These are phyloP conservation scores for Ambrosiella xylebori DNA, from an alignment of 2,329 filamentous ascomycete genomes.

Conservation along the genomic window DNA sequence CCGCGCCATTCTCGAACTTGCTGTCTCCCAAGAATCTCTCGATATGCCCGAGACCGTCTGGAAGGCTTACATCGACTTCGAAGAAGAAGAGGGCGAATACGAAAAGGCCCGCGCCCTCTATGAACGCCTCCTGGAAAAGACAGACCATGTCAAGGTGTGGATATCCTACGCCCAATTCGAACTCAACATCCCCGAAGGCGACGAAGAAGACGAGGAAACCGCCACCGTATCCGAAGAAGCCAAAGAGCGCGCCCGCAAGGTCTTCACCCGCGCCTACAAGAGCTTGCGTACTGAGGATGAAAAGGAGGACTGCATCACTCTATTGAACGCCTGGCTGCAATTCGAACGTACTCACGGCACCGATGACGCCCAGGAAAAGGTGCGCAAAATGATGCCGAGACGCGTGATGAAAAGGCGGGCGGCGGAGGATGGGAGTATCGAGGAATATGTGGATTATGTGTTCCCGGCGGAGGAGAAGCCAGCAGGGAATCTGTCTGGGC, in stretches of 20 bases:
- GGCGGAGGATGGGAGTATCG: constrained; percentile 81
- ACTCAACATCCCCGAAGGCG: constrained; percentile 73
- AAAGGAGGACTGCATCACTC: constrained; percentile 81
- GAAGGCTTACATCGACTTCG: constrained; percentile 98
- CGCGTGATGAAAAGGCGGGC: constrained; percentile 82
- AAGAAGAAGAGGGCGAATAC: constrained; percentile 88
- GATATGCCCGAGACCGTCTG: constrained; percentile 97
- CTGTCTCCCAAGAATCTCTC: constrained; percentile 61
- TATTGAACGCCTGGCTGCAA: constrained; percentile 80
- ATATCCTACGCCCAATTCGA: constrained; percentile 98
- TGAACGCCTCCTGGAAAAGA: constrained; percentile 80
- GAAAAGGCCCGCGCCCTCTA: constrained; percentile 67
- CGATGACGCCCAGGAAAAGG: constrained; percentile 56
- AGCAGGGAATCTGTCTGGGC: constrained; percentile 63
- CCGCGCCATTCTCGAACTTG: constrained; percentile 82
- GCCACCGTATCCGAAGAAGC: constrained; percentile 63
- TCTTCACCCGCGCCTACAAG: constrained; percentile 76
- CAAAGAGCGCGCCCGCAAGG: constrained; percentile 60
- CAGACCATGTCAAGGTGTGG: constrained; percentile 99
- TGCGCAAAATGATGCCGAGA: constrained; percentile 86
- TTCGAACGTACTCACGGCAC: constrained; percentile 80
- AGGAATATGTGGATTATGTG: constrained; percentile 94
- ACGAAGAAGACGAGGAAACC: constrained; percentile 44
- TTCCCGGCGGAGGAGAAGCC: constrained; percentile 91
- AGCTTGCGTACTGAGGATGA: constrained; percentile 77